A percentile compares a stretch with the other conserved stretches of the same genome.
Conservation (phyloP, 768 basidiomycete genomes). For the Serendipita sp. region DNA sequence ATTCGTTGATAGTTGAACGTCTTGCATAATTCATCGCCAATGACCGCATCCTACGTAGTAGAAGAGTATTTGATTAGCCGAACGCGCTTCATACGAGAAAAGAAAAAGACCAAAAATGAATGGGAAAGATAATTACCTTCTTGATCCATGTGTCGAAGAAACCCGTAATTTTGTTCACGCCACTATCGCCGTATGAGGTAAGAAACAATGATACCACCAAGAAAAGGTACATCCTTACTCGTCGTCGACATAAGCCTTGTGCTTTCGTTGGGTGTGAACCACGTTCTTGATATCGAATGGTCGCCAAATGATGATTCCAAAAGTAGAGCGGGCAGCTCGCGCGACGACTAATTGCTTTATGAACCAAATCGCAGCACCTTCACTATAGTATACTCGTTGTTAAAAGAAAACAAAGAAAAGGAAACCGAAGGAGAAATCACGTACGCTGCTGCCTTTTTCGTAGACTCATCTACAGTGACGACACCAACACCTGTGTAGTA, state of each 20-base stretch:
- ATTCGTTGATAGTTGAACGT: slow-evolving; percentile 3
- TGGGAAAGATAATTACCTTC: not conserved
- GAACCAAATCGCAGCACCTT: slow-evolving; percentile 5
- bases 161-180: slow-evolving; percentile 3
- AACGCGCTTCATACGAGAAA: not conserved
- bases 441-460: not conserved
- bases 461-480: slow-evolving; percentile 5
- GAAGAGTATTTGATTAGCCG: not conserved
- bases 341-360: slow-evolving; percentile 7
- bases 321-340: slow-evolving; percentile 7
- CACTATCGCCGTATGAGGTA: not conserved
- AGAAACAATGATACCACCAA: not conserved
- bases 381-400: not conserved
- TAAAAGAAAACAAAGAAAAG: not conserved
- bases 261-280: not conserved
- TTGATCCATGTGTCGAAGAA: slow-evolving; percentile 4
- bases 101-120: not conserved
- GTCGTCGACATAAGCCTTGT: not conserved
- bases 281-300: not conserved
- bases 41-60: not conserved
- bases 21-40: not conserved
- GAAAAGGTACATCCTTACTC: not conserved
- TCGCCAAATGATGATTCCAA: not conserved
- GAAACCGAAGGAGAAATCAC: not conserved
- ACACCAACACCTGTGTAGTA: not conserved